Conservation (phyloP, 495 filamentous ascomycete genomes). For the Astrocystis sublimbata region DNA sequence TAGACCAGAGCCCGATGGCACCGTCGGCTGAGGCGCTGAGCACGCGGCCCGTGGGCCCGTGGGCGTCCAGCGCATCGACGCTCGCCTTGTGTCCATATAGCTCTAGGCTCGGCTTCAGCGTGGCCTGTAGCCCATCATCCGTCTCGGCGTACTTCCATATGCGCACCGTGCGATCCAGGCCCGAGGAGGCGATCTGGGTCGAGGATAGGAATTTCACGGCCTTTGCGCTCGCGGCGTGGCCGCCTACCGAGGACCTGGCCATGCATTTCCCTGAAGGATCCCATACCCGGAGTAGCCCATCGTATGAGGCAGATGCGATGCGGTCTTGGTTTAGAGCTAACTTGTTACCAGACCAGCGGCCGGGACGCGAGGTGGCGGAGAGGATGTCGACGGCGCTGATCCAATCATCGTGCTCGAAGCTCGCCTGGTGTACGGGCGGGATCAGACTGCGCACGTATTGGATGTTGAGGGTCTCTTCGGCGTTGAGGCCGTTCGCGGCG, state of each 20-base stretch:
- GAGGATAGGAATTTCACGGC: constrained; percentile 77
- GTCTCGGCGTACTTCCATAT: constrained; percentile 82
- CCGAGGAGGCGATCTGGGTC: constrained; percentile 72
- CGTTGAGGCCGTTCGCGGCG: constrained; percentile 76
- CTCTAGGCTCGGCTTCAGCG: constrained; percentile 74
- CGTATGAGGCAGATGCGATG: constrained; percentile 86
- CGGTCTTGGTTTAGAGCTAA: constrained; percentile 52
- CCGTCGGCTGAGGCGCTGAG: constrained; percentile 82
- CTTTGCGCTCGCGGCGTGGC: constrained; percentile 75
- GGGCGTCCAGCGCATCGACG: constrained; percentile 75
- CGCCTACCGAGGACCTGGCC: constrained; percentile 68
- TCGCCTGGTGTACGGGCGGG: constrained; percentile 80
- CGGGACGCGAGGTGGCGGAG: constrained; percentile 63
- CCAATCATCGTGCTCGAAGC: constrained; percentile 97
- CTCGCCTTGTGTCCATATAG: constrained; percentile 80
- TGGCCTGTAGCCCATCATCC: constrained; percentile 58
- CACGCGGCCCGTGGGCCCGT: constrained; percentile 71
- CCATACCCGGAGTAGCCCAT: constrained; percentile 86
- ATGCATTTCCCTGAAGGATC: constrained; percentile 77
- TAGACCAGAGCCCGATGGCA: constrained; percentile 81
- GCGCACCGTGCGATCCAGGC: constrained; percentile 78
- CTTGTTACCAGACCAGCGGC: constrained; percentile 50
- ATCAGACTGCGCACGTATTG: constrained; percentile 92
- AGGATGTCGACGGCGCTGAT: constrained; percentile 88
- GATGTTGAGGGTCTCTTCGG: constrained; percentile 80